A percentile compares a stretch with the other conserved stretches of the same genome.
Conservation (phyloP, 352 stramenopile species). For the Pythium periplocum region DNA sequence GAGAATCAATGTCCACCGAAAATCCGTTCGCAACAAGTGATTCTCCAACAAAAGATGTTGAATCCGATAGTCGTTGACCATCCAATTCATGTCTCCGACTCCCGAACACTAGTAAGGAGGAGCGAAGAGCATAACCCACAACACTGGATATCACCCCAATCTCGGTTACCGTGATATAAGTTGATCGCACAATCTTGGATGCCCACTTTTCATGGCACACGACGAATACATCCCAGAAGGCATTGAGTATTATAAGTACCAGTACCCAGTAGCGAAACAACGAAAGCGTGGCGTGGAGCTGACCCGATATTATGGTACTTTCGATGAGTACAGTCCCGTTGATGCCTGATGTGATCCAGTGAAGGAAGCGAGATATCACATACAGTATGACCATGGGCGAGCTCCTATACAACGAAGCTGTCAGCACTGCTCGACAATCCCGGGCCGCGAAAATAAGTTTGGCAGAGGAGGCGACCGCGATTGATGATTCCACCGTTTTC, state of each 20-base stretch:
- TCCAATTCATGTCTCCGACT: conserved; percentile 8
- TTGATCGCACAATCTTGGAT: conserved; percentile 13
- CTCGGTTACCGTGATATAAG: conserved; percentile 19
- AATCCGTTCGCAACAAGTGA: too few species aligned
- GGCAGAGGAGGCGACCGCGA: background rate
- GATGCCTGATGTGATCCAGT: conserved; percentile 19
- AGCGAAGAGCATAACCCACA: conserved; percentile 7
- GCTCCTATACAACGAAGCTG: conserved; percentile 20
- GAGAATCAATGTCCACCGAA: too few species aligned
- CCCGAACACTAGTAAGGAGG: conserved; percentile 9
- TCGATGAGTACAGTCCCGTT: conserved; percentile 7
- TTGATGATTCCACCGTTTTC: background rate
- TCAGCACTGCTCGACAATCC: conserved; percentile 20
- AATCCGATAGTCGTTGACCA: conserved; percentile 11
- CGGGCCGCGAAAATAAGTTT: conserved; percentile 11
- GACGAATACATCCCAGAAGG: conserved; percentile 17
- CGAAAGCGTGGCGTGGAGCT: conserved; percentile 16
- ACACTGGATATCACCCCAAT: conserved; percentile 11
- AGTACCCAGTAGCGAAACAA: conserved; percentile 26
- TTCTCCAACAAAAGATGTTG: conserved; percentile 8
- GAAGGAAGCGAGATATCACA: conserved; percentile 11
- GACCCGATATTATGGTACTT: background rate
- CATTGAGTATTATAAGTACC: conserved; percentile 16
- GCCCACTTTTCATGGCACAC: conserved; percentile 12
- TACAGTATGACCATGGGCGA: conserved; percentile 17